These are phyloP conservation scores for Pythium phragmitis DNA, from an alignment of 352 stramenopile genomes.

Conservation along the genomic window DNA sequence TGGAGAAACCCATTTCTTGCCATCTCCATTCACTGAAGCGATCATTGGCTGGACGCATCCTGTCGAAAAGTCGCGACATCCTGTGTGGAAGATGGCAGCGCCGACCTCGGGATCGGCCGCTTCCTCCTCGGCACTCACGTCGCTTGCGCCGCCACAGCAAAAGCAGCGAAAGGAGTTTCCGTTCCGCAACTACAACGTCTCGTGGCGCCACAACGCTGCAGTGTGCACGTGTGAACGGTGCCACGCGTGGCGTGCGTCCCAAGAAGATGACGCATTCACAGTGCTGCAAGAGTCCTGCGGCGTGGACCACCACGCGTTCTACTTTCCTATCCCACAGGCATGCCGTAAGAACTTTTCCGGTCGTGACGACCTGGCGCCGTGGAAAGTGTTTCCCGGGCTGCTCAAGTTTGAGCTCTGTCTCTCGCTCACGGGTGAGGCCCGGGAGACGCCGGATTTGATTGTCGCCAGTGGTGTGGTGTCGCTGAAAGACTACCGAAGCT, in stretches of 20 bases:
- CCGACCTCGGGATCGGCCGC: neutral
- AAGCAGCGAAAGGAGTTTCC: conserved; percentile 65
- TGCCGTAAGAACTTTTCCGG: conserved; percentile 76
- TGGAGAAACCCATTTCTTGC: conserved; percentile 59
- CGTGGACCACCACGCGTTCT: conserved; percentile 82
- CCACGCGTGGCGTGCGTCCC: conserved; percentile 26
- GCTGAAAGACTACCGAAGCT: conserved; percentile 37
- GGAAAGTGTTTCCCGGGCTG: conserved; percentile 69
- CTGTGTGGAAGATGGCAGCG: conserved; percentile 43
- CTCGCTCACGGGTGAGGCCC: conserved; percentile 65
- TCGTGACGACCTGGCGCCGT: conserved; percentile 72
- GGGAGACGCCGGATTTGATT: conserved; percentile 65
- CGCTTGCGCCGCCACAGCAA: conserved; percentile 24
- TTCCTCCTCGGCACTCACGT: neutral
- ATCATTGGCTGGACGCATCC: conserved; percentile 74
- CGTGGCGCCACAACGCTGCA: conserved; percentile 59
- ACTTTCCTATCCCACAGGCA: conserved; percentile 77
- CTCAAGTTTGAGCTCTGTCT: conserved; percentile 77
- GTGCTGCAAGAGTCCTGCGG: conserved; percentile 36
- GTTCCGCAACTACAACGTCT: conserved; percentile 80
- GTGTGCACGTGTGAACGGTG: conserved; percentile 59
- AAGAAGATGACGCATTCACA: conserved; percentile 18
- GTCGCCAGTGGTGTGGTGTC: conserved; percentile 51
- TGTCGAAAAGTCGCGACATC: conserved; percentile 54
- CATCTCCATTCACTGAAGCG: conserved; percentile 61